Percentiles rank a stretch among this genome's conserved stretches.
These are phyloP conservation scores for Mycena belliarum DNA, from an alignment of 768 basidiomycete genomes.

Conservation along the genomic window DNA sequence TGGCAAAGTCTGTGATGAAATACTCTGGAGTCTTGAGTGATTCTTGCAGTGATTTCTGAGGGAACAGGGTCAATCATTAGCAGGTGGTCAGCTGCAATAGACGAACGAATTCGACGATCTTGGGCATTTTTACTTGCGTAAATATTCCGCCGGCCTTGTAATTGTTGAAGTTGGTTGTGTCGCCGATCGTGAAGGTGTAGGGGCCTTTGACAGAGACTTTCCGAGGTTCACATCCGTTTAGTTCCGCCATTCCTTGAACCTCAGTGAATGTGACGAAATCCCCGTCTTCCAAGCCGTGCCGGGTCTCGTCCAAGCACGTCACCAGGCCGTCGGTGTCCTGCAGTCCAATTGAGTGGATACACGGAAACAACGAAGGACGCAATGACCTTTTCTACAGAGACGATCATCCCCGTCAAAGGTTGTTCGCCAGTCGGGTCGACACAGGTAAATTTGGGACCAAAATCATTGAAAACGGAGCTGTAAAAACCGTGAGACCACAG, in stretches of 20 bases:
- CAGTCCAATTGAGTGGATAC: neutral
- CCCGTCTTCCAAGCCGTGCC: constrained; percentile 98
- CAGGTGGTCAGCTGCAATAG: neutral
- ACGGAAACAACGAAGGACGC: neutral
- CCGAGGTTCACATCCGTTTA: constrained; percentile 89
- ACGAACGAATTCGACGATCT: constrained; percentile 90
- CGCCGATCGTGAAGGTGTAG: constrained; percentile 95
- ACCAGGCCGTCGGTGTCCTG: constrained; percentile 90
- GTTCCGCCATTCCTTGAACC: constrained; percentile 90
- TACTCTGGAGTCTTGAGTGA: constrained; percentile 80
- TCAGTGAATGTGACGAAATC: constrained; percentile 97
- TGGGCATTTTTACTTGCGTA: constrained; percentile 99
- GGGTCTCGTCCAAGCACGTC: constrained; percentile 94
- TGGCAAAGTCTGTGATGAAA: constrained; percentile 95
- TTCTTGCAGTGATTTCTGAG: constrained; percentile 90
- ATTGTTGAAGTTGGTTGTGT: constrained; percentile 73
- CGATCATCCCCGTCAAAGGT: constrained; percentile 92
- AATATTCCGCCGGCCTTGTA: constrained; percentile 93
- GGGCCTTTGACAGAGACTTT: constrained; percentile 95
- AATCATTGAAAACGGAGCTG: constrained; percentile 95
- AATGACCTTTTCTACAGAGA: constrained; percentile 82
- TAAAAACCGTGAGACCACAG: neutral
- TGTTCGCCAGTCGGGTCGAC: constrained; percentile 99
- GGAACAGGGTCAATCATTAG: constrained; percentile 2
- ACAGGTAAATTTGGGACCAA: constrained; percentile 91